A percentile compares a stretch with the other conserved stretches of the same genome.
Evolutionary conservation across 2,329 filamentous ascomycete species (phyloP).

Genomic region (Coniochaeta hoffmannii): DNA sequence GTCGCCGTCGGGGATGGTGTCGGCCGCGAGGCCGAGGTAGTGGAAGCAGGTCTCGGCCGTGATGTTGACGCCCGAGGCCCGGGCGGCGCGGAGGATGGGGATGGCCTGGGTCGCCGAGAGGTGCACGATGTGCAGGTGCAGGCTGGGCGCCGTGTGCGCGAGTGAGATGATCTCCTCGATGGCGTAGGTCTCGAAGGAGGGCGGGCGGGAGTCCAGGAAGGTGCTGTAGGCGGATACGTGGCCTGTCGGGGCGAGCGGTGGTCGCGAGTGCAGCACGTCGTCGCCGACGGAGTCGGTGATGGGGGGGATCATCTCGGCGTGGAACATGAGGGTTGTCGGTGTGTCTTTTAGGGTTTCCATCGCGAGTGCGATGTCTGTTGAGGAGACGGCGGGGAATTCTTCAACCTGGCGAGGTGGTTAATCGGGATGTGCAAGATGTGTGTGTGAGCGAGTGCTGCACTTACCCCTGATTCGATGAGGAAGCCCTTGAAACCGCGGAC

Average conservation of each 20-base stretch:
- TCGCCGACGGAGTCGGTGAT: constrained; percentile 74
- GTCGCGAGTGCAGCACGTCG: constrained; percentile 60
- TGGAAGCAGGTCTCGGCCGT: constrained; percentile 96
- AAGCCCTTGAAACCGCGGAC: constrained; percentile 97
- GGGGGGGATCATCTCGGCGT: constrained; percentile 96
- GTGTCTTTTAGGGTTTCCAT: constrained; percentile 74
- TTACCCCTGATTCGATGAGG: constrained; percentile 89
- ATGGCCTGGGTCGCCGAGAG: constrained; percentile 85
- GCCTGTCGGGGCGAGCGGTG: constrained; percentile 64
- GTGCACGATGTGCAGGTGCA: constrained; percentile 90
- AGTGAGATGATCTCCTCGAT: constrained; percentile 80
- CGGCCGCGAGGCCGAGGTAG: constrained; percentile 78
- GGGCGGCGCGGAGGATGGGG: constrained; percentile 68
- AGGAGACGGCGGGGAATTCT: constrained; percentile 88
- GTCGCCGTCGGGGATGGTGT: constrained; percentile 76
- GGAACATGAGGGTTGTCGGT: constrained; percentile 94
- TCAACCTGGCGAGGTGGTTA: constrained; percentile 58
- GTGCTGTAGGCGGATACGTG: constrained; percentile 75
- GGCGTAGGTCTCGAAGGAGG: constrained; percentile 84
- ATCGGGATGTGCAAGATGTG: not conserved
- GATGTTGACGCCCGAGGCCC: constrained; percentile 69
- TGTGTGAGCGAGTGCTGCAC: constrained; percentile 23
- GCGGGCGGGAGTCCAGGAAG: constrained; percentile 85
- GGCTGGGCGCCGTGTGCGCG: constrained; percentile 68
- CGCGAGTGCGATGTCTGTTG: constrained; percentile 68